Conservation (phyloP, 2,329 filamentous ascomycete species). For the Aspergillus sp. region DNA sequence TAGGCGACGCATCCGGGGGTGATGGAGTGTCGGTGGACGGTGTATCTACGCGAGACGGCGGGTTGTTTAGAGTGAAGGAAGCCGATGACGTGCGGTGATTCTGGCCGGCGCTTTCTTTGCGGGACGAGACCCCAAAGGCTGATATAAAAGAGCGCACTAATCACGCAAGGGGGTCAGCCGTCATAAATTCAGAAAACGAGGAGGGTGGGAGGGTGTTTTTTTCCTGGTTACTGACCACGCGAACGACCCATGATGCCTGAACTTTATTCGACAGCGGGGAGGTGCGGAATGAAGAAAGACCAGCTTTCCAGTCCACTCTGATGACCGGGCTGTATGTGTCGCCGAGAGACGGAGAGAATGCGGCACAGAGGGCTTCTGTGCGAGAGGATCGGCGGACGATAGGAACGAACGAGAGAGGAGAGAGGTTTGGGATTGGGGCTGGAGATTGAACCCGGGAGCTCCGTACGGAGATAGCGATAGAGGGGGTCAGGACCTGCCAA, state of each 20-base stretch:
- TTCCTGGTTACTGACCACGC: conserved; percentile 31
- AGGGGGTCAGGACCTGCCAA: conserved; percentile 16
- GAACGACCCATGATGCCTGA: conserved; percentile 34
- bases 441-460: conserved; percentile 13
- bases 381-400: conserved; percentile 1
- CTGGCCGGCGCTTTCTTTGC: conserved; percentile 34
- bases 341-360: neutral
- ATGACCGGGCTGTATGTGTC: neutral
- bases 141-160: conserved; percentile 87
- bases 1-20: conserved; percentile 36
- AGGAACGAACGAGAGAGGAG: conserved; percentile 2
- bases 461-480: conserved; percentile 16
- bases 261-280: conserved; percentile 4
- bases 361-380: neutral
- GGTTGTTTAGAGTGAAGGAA: conserved; percentile 17
- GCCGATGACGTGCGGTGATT: conserved; percentile 23
- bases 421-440: conserved; percentile 3
- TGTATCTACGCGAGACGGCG: conserved; percentile 27
- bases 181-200: neutral
- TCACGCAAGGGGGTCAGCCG: conserved; percentile 26
- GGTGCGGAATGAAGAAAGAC: conserved; percentile 14
- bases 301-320: conserved; percentile 8
- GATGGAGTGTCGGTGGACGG: conserved; percentile 36
- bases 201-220: conserved; percentile 2
- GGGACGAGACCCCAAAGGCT: conserved; percentile 41